Evolutionary conservation across 31 red algal genomes (phyloP), one percentile per base, ranked within the genome.

Genomic region (Odonthalia washingtoniensis): DNA sequence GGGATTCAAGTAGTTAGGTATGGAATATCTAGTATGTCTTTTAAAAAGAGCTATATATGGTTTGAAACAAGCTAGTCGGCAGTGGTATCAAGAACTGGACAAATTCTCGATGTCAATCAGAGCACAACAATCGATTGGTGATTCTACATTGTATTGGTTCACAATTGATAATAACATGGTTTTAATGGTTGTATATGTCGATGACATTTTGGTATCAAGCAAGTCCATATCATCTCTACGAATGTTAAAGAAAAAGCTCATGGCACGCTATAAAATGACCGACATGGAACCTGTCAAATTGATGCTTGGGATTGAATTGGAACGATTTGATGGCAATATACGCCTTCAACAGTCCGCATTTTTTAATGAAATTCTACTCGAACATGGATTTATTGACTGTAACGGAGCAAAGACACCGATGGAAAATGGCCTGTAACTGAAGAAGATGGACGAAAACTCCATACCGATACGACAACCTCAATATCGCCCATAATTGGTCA

Each of bases 331-430:
- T 5, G 39, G 34, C 12, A 40, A 16, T 27, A 70, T 70, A 5
- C 40, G 57, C 27, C 2, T 80, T 1, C 65, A 53, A 36, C 75
- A 70, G 16, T 37, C 85, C 0, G 31, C 63, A 49, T 43, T 88
- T 46, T 70, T 80, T 46, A 49, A 77, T 3, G 9, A 43, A 68
- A 40, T 67, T 70, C 38, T 88, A 6, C 1, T 9, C 2, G n/a
- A 31, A 14, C 75, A 65, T 87, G 46, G 72, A 21, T 77, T 87
- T 70, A 28, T n/a, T 2, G 1, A 87, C 18, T 87, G 73, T 27
- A 75, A 73, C 39, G 36, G 17, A 0, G 14, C 28, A 3, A 42
- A n/a, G 27, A 82, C 57, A 18, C 77, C 77, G 2, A 57, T 41
- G 80, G 14, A 31, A 5, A 33, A 45, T 30, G 46, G 33, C 9